Evolutionary conservation across 768 basidiomycete genomes (phyloP).

Genomic region (Guyanaporus albipodus): DNA sequence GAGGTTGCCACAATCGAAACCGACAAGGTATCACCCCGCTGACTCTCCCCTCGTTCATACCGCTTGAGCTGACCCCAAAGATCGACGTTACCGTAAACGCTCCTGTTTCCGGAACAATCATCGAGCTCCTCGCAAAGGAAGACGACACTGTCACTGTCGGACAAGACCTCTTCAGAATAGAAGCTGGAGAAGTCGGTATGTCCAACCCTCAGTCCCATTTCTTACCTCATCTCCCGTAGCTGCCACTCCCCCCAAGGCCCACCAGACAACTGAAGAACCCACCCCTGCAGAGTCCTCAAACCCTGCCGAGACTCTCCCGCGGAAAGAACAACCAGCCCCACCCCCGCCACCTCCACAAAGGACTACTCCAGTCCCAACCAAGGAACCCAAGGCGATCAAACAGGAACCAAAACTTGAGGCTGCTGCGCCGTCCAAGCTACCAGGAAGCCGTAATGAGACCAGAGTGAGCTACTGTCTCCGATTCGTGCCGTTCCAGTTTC

Average conservation of each 20-base stretch:
- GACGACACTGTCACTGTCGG: constrained; percentile 95
- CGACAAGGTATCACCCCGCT: constrained; percentile 68
- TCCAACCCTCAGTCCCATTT: neutral
- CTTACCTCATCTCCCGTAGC: constrained; percentile 11
- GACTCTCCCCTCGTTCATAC: neutral
- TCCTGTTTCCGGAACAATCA: constrained; percentile 80
- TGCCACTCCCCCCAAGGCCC: constrained; percentile 29
- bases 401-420: constrained; percentile 29
- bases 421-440: constrained; percentile 32
- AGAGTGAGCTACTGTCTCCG: constrained; percentile 48
- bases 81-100: constrained; percentile 98
- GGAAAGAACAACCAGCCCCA: constrained; percentile 44
- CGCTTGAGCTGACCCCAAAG: constrained; percentile 37
- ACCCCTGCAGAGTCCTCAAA: constrained; percentile 26
- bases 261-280: constrained; percentile 23
- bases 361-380: constrained; percentile 26
- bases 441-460: constrained; percentile 76
- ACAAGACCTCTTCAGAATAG: constrained; percentile 89
- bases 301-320: constrained; percentile 41
- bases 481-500: neutral
- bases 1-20: constrained; percentile 98
- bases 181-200: constrained; percentile 69
- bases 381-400: constrained; percentile 36
- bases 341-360: constrained; percentile 41
- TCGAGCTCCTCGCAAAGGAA: constrained; percentile 81